Base-by-base conservation (phyloP, 805 yeast genomes). In the Pachysolen tannophilus region DNA sequence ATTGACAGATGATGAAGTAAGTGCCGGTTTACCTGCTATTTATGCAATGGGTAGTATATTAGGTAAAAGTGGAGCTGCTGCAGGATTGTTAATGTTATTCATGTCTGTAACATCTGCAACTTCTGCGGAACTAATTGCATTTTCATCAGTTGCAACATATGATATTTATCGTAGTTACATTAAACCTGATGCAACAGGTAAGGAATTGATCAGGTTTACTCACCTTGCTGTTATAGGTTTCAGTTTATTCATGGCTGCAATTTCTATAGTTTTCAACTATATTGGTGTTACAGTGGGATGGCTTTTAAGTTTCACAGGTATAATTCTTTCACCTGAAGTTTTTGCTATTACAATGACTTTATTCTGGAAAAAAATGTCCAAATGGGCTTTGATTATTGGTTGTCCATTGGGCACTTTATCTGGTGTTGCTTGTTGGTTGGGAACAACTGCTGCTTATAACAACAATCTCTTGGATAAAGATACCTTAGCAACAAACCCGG, bases 61-160 rank as follows among this genome's bases (percentile, higher is more conserved):
- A 59, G 96, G 96, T 34, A 79, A 68, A 43, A 84, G 90, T 47
- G 97, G 96, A 42, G 94, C 94, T 4, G 88, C 75, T 32, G 88
- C 88, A 24, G 71, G 87, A 8, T 67, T 87, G 43, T 55, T 87
- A 23, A 60, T 87, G 65, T 73, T 86, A 8, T 87, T 87, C 58
- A 82, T 85, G 88, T 95, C 96, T 19, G 90, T 82, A 28, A 87
- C 96, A 0, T 82, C 94, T 32, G 95, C 96, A 17, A 75, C 84
- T 72, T 82, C 94, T 23, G 90, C 95, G 25, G 95, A 87, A 58
- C 72, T 87, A 49, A 83, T 87, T 52, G 82, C 95, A 2, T 87
- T 84, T 15, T 82, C 94, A 3, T 80, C 95, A 2, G 75, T 87
- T 41, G 72, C 76, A 64, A 82, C 95, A 29, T 87, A 84, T 48